Conservation (phyloP, 148 eudicot species). For the Limonium bicolor region DNA sequence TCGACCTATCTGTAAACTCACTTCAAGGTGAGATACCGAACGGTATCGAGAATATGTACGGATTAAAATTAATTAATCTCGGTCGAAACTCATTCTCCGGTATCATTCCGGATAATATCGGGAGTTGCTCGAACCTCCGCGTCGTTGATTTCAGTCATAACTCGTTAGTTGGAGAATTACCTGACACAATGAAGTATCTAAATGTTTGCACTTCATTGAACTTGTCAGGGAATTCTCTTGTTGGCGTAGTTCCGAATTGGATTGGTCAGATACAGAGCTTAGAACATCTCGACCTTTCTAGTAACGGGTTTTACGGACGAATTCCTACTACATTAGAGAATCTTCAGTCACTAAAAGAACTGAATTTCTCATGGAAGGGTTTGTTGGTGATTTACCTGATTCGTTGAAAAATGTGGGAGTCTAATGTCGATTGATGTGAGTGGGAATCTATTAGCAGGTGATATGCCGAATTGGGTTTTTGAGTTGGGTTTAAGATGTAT, state of each 20-base stretch:
- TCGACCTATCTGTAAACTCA: slow-evolving; percentile 58
- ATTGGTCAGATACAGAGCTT: slow-evolving; percentile 62
- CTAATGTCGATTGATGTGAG: slow-evolving; percentile 55
- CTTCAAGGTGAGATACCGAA: slow-evolving; percentile 52
- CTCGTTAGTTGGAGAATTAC: slow-evolving; percentile 47
- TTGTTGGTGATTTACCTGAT: slow-evolving; percentile 54
- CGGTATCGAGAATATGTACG: slow-evolving; percentile 44
- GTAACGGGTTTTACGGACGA: slow-evolving; percentile 43
- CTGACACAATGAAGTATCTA: slow-evolving; percentile 53
- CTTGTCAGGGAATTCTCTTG: slow-evolving; percentile 32
- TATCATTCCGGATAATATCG: slow-evolving; percentile 53
- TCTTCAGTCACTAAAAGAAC: slow-evolving; percentile 28
- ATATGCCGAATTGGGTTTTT: slow-evolving; percentile 59
- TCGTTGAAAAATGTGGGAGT: slow-evolving; percentile 35
- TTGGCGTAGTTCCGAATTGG: slow-evolving; percentile 73
- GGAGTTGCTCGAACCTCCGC: slow-evolving; percentile 42
- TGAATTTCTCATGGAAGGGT: slow-evolving; percentile 55
- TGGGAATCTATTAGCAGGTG: slow-evolving; percentile 37
- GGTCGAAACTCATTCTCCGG: slow-evolving; percentile 49
- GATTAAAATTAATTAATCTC: slow-evolving; percentile 39
- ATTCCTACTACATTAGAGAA: slow-evolving; percentile 49
- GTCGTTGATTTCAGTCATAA: slow-evolving; percentile 58
- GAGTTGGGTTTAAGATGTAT: slow-evolving; percentile 29
- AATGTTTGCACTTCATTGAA: slow-evolving; percentile 36
- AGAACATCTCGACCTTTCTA: slow-evolving; percentile 64